Evolutionary conservation across 192 early-diverging fungal genomes (phyloP).

Genomic region (Linnemannia elongata): DNA sequence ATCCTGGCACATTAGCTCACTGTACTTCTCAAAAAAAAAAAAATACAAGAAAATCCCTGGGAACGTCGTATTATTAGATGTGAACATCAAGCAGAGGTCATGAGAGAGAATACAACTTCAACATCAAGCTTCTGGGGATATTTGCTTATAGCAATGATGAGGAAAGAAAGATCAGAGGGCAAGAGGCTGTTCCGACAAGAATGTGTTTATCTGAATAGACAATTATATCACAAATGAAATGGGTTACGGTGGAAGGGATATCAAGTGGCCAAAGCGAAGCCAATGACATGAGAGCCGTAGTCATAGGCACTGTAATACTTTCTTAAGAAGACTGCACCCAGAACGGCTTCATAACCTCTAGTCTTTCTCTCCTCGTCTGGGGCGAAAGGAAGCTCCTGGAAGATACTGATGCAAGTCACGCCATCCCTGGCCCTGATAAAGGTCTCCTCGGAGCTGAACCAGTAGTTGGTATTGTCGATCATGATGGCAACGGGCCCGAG

Average conservation of each 20-base stretch:
- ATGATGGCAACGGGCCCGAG: background rate
- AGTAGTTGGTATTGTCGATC: background rate
- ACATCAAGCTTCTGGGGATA: no score
- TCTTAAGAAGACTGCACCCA: background rate
- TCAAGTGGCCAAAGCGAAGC: constrained; percentile 2
- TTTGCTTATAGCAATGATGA: no score
- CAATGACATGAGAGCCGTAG: background rate
- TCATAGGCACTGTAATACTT: constrained; percentile 8
- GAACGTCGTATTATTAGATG: no score
- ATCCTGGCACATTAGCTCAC: no score
- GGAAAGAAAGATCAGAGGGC: no score
- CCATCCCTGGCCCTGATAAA: background rate
- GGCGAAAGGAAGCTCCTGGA: background rate
- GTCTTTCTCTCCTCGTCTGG: background rate
- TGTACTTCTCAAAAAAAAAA: no score
- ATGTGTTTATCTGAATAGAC: background rate
- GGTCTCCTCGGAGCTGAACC: background rate
- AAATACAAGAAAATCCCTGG: no score
- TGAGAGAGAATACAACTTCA: no score
- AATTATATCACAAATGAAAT: background rate
- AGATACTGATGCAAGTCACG: background rate
- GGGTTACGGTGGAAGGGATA: background rate
- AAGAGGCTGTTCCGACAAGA: no score
- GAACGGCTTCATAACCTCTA: background rate
- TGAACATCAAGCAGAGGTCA: no score